Evolutionary conservation across 495 filamentous ascomycete genomes (phyloP).

Genomic region (Neurospora sp.): DNA sequence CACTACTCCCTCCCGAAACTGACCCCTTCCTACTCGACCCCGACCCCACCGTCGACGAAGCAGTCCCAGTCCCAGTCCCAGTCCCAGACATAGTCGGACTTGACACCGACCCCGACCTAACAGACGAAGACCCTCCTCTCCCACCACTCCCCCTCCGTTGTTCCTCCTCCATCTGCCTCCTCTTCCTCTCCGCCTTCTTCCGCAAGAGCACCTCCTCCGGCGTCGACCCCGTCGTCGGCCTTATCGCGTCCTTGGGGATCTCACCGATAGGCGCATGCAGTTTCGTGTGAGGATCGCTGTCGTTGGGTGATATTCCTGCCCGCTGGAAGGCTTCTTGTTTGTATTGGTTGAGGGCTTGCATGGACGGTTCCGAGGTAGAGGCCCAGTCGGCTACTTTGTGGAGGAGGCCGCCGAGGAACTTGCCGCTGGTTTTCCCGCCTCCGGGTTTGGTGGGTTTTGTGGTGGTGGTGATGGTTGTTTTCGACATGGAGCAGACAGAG

Average conservation of each 20-base stretch:
- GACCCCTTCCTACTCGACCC: constrained; percentile 4
- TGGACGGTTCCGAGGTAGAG: constrained; percentile 30
- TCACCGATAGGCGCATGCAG: constrained; percentile 26
- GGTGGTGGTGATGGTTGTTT: neutral
- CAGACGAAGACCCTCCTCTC: neutral
- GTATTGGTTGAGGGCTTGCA: constrained; percentile 28
- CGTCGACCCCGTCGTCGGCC: constrained; percentile 17
- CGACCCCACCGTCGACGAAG: constrained; percentile 2
- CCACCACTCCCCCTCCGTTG: neutral
- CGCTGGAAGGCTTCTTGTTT: constrained; percentile 27
- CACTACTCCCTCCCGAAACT: neutral
- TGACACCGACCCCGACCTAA: neutral
- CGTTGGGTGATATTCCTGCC: constrained; percentile 21
- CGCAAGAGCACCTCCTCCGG: constrained; percentile 25
- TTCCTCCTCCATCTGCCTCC: neutral
- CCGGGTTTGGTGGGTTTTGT: neutral
- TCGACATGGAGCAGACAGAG: neutral
- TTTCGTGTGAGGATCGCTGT: constrained; percentile 20
- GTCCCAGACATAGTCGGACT: neutral
- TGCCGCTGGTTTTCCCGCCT: neutral
- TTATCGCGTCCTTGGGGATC: constrained; percentile 26
- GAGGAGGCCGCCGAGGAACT: constrained; percentile 1
- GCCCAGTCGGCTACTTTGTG: constrained; percentile 33
- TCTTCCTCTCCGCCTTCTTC: constrained; percentile 14
- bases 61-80: neutral